Percentiles rank a stretch among this genome's conserved stretches.
These are phyloP conservation scores for Talaromyces pinophilus DNA, from an alignment of 2,329 filamentous ascomycete genomes.

Conservation along the genomic window DNA sequence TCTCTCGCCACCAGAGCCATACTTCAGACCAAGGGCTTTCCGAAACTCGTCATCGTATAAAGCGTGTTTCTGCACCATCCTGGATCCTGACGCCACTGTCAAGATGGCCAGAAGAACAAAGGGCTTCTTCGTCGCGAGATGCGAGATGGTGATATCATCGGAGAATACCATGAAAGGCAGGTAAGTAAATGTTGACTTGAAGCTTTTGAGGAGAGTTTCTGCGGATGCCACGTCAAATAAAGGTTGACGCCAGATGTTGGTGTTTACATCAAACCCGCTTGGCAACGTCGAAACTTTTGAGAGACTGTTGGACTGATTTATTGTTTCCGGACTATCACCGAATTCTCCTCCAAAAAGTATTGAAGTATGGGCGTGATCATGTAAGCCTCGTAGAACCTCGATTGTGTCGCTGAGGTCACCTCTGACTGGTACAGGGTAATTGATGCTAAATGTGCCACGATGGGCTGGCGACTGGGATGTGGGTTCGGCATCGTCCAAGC, in stretches of 20 bases:
- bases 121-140: slow-evolving; percentile 17
- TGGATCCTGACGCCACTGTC: slow-evolving; percentile 19
- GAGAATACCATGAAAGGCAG: slow-evolving; percentile 10
- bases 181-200: slow-evolving; percentile 14
- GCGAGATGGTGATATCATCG: slow-evolving; percentile 6
- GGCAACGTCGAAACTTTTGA: not conserved
- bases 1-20: slow-evolving; percentile 18
- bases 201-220: slow-evolving; percentile 19
- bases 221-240: slow-evolving; percentile 21
- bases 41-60: slow-evolving; percentile 23
- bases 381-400: slow-evolving; percentile 11
- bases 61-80: slow-evolving; percentile 21
- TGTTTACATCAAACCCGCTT: slow-evolving; percentile 1
- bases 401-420: not conserved
- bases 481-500: not conserved
- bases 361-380: slow-evolving; percentile 15
- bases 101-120: slow-evolving; percentile 18
- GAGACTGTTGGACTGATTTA: not conserved
- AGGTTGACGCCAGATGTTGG: slow-evolving; percentile 20
- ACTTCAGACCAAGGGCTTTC: slow-evolving; percentile 21
- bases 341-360: not conserved
- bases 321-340: not conserved
- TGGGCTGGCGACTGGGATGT: not conserved
- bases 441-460: not conserved
- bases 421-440: not conserved